Base-by-base conservation (phyloP, 768 basidiomycete genomes). In the Tricholoma terreum region DNA sequence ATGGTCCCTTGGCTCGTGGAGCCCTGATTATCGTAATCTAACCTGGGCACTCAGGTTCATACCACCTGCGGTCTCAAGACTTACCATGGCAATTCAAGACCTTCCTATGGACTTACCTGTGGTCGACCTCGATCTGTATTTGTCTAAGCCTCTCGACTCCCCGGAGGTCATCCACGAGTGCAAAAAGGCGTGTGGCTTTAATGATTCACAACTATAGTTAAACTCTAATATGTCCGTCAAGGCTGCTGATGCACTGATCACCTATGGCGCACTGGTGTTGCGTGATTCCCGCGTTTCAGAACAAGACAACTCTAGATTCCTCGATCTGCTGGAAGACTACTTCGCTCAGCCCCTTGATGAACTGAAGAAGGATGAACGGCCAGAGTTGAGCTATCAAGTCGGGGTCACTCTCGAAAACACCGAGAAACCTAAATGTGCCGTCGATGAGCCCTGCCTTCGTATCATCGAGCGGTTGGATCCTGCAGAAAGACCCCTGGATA, bases 401-500 rank as follows among this genome's bases (percentile, higher is more conserved):
- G 94, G 95, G 2, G 93, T 94, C 4, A 97, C 94, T 4, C 84
- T 96, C n/a, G 93, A 95, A 73, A 94, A 95, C 70, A 98, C 94
- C 2, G 95, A 97, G 75, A 93, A 92, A 65, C 89, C 89, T 35
- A 90, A 85, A 69, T 93, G 91, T 69, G 89, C 91, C 4, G 86
- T 84, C 9, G 83, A 94, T 66, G 87, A 90, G 49, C 85, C 90
- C 10, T 98, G 95, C 67, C 79, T 92, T 40, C 77, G 77, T 38
- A 79, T 98, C 57, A 98, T 98, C 61, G 82, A 83, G 51, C 75
- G 76, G 2, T 78, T 98, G 21, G 90, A 90, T 36, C 85, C 86
- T 2, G 71, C 80, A 0, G 92, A 98, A 66, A 74, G 95, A 30
- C 95, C 95, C 6, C 71, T 98, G 51, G 95, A 98, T 70, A 86